These are phyloP conservation scores for Neurospora sp. DNA, from an alignment of 2,329 filamentous ascomycete genomes.

Conservation along the genomic window DNA sequence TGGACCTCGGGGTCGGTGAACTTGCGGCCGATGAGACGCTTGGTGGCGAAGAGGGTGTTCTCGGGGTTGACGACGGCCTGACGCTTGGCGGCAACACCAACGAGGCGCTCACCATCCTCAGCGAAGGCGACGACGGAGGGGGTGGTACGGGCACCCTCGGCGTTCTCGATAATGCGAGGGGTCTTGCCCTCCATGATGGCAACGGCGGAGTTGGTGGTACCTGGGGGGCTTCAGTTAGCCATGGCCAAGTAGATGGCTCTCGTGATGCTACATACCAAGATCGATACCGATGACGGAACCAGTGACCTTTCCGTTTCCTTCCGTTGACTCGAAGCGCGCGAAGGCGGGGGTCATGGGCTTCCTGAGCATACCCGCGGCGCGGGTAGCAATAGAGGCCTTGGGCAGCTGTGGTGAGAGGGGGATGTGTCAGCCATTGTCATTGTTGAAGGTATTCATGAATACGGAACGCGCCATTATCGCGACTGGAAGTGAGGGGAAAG, in stretches of 20 bases:
- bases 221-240: constrained; percentile 25
- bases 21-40: constrained; percentile 97
- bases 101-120: constrained; percentile 88
- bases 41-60: constrained; percentile 96
- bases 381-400: constrained; percentile 59
- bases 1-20: constrained; percentile 90
- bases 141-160: constrained; percentile 86
- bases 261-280: constrained; percentile 53
- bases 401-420: constrained; percentile 49
- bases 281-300: constrained; percentile 97
- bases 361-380: constrained; percentile 56
- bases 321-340: constrained; percentile 65
- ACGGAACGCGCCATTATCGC: neutral
- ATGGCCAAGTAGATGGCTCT: constrained; percentile 2
- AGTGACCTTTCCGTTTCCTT: constrained; percentile 69
- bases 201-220: constrained; percentile 94
- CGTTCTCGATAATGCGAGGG: constrained; percentile 95
- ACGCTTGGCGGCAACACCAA: constrained; percentile 95
- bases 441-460: constrained; percentile 5
- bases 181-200: constrained; percentile 96
- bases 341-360: constrained; percentile 64
- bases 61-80: constrained; percentile 98
- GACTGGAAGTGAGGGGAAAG: neutral
- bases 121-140: constrained; percentile 94
- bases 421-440: neutral